Conservation (phyloP, 2,329 filamentous ascomycete genomes). For the Pseudogymnoascus sp. region DNA sequence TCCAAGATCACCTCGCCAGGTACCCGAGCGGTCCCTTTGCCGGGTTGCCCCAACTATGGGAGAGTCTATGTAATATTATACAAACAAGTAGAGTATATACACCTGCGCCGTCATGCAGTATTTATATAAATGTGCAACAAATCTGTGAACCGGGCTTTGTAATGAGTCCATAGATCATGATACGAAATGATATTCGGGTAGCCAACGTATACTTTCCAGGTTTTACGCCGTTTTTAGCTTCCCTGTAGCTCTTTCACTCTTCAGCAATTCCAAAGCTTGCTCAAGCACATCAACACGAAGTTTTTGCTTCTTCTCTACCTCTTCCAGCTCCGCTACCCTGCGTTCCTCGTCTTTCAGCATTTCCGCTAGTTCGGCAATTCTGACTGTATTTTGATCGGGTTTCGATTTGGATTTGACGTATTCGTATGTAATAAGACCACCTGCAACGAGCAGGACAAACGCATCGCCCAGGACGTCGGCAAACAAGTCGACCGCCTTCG, state of each 20-base stretch:
- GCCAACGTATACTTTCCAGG: not conserved
- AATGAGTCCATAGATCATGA: not conserved
- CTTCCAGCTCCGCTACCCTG: slow-evolving; percentile 47
- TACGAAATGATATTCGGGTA: not conserved
- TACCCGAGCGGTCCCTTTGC: not conserved
- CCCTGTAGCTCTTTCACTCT: slow-evolving; percentile 18
- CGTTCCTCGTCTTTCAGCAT: slow-evolving; percentile 43
- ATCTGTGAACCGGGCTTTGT: not conserved
- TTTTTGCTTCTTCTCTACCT: slow-evolving; percentile 31
- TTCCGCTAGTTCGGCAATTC: slow-evolving; percentile 44
- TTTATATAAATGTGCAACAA: not conserved
- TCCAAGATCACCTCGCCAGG: not conserved
- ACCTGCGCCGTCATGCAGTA: not conserved
- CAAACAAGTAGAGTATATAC: slow-evolving; percentile 1
- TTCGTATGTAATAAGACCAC: slow-evolving; percentile 52
- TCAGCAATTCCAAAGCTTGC: slow-evolving; percentile 26
- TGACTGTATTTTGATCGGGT: slow-evolving; percentile 49
- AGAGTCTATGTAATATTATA: slow-evolving; percentile 7
- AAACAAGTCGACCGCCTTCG: slow-evolving; percentile 58
- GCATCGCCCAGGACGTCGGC: slow-evolving; percentile 57
- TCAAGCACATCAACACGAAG: slow-evolving; percentile 26
- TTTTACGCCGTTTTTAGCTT: slow-evolving; percentile 8
- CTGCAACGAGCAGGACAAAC: slow-evolving; percentile 54
- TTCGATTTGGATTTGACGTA: slow-evolving; percentile 52
- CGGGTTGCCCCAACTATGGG: not conserved